phyloP scores from a whole-genome alignment of 2,329 filamentous ascomycete species.

The Trichothecium sympodiale region DNA sequence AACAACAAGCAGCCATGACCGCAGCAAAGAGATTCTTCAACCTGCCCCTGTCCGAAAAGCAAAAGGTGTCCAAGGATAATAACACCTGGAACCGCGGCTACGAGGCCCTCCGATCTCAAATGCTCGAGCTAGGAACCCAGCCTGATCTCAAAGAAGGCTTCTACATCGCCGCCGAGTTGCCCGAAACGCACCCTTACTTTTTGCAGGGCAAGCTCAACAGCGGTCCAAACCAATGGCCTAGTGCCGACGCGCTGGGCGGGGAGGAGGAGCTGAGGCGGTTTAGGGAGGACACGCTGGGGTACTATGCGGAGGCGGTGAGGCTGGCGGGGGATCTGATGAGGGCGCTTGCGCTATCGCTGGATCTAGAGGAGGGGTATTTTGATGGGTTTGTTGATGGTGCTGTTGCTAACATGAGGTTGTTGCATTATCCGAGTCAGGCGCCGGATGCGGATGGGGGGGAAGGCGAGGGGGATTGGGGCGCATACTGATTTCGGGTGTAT shows the following conservation, averaged over 20 bases:
- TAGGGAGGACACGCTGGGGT: conserved; percentile 25
- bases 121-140: conserved; percentile 28
- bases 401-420: conserved; percentile 30
- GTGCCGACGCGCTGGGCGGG: conserved; percentile 20
- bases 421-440: conserved; percentile 36
- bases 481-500: conserved; percentile 47
- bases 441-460: conserved; percentile 18
- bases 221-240: conserved; percentile 33
- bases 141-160: conserved; percentile 35
- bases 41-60: conserved; percentile 33
- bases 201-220: conserved; percentile 27
- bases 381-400: conserved; percentile 30
- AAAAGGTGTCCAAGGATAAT: conserved; percentile 24
- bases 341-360: conserved; percentile 29
- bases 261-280: conserved; percentile 20
- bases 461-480: conserved; percentile 29
- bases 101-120: conserved; percentile 34
- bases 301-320: conserved; percentile 24
- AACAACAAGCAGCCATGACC: conserved; percentile 28
- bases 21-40: conserved; percentile 34
- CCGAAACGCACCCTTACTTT: conserved; percentile 27
- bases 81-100: conserved; percentile 36
- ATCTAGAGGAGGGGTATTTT: conserved; percentile 29
- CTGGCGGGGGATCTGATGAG: conserved; percentile 29
- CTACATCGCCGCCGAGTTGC: conserved; percentile 26